Evolutionary conservation across 1,284 basidiomycete species (phyloP).

Genomic region (Rhodofomes roseus): DNA sequence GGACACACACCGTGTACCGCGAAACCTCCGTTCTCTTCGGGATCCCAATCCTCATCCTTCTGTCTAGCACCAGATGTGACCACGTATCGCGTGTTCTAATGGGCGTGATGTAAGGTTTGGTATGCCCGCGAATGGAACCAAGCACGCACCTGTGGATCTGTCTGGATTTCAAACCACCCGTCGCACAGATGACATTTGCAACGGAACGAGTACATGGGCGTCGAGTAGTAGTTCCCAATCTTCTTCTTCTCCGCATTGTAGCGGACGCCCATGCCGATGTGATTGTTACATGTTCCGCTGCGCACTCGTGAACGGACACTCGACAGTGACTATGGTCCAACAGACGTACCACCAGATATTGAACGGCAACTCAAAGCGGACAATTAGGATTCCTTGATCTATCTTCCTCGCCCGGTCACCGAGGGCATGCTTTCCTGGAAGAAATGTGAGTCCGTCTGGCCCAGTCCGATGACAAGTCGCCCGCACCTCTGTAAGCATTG

Average conservation of each 20-base stretch:
- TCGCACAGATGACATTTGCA: constrained; percentile 97
- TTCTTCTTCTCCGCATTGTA: constrained; percentile 99
- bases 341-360: constrained; percentile 91
- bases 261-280: constrained; percentile 95
- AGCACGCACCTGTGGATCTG: constrained; percentile 87
- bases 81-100: constrained; percentile 91
- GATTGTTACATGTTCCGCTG: constrained; percentile 87
- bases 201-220: constrained; percentile 90
- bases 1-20: constrained; percentile 72
- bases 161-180: constrained; percentile 95
- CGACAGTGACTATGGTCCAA: not conserved
- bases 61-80: constrained; percentile 86
- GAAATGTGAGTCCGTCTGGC: too few relatives aligned
- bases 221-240: constrained; percentile 92
- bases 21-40: constrained; percentile 90
- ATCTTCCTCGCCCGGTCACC: constrained; percentile 90
- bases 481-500: constrained; percentile 77
- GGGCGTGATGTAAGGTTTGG: not conserved
- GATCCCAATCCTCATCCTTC: constrained; percentile 95
- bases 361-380: constrained; percentile 92
- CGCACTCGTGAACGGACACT: not conserved
- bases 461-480: too few relatives aligned
- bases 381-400: constrained; percentile 91
- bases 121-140: not conserved
- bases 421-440: constrained; percentile 86